These are phyloP conservation scores for Candida sp. DNA, from an alignment of 1,139 yeast genomes.

Conservation along the genomic window DNA sequence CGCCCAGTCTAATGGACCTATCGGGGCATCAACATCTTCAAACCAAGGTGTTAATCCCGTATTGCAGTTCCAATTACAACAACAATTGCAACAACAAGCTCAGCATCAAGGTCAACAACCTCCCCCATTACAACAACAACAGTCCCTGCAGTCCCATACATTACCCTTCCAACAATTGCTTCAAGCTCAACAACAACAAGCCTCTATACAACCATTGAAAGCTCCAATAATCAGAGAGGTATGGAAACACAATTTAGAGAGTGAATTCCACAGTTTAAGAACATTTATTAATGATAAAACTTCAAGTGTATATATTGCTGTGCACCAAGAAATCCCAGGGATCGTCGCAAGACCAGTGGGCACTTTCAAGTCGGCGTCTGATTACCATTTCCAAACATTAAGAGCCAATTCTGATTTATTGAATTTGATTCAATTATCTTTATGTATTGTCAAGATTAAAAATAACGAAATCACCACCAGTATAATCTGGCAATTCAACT, in stretches of 20 bases:
- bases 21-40: conserved; percentile 6
- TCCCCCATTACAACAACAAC: conserved; percentile 8
- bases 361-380: conserved; percentile 84
- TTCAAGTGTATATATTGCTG: conserved; percentile 58
- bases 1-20: conserved; percentile 9
- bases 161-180: conserved; percentile 11
- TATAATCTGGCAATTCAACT: conserved; percentile 94
- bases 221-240: conserved; percentile 61
- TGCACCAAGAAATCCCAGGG: conserved; percentile 93
- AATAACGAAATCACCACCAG: conserved; percentile 64
- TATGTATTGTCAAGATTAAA: conserved; percentile 76
- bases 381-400: conserved; percentile 94
- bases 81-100: conserved; percentile 17
- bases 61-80: conserved; percentile 30
- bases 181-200: conserved; percentile 8
- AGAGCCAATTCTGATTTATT: conserved; percentile 87
- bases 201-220: conserved; percentile 15
- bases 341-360: conserved; percentile 97
- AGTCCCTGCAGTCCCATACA: conserved; percentile 6
- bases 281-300: conserved; percentile 63
- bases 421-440: conserved; percentile 82
- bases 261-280: conserved; percentile 74
- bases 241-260: conserved; percentile 82
- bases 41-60: conserved; percentile 20
- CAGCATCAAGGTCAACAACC: conserved; percentile 16